Percentiles rank a stretch among this genome's conserved stretches.
phyloP scores from a whole-genome alignment of 2,329 filamentous ascomycete genomes.

The Ceratocystiopsis minuta region DNA sequence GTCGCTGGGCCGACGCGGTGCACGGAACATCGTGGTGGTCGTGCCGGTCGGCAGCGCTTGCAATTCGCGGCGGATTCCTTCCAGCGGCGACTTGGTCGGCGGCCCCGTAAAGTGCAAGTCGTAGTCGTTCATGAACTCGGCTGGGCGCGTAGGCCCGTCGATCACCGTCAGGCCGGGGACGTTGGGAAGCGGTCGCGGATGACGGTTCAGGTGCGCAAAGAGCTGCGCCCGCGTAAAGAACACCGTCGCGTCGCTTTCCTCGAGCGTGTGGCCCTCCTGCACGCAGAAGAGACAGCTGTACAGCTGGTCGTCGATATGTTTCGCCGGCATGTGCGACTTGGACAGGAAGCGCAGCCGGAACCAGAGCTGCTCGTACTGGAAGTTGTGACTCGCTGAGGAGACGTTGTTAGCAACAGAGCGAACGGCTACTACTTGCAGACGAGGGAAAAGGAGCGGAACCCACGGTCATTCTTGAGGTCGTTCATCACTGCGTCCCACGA shows the following conservation, averaged over 20 bases:
- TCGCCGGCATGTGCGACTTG: slow-evolving; percentile 34
- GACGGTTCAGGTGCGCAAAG: slow-evolving; percentile 33
- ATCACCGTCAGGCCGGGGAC: slow-evolving; percentile 31
- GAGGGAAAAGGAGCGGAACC: slow-evolving; percentile 8
- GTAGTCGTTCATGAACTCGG: slow-evolving; percentile 27
- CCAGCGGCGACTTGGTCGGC: slow-evolving; percentile 22
- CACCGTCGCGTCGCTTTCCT: slow-evolving; percentile 37
- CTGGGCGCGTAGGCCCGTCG: slow-evolving; percentile 24
- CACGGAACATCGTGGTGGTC: slow-evolving; percentile 28
- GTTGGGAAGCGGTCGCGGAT: slow-evolving; percentile 32
- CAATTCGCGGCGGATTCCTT: slow-evolving; percentile 23
- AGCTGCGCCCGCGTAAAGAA: slow-evolving; percentile 35
- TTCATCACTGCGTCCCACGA: slow-evolving; percentile 33
- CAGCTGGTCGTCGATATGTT: slow-evolving; percentile 31
- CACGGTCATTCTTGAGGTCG: slow-evolving; percentile 31
- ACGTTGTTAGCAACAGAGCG: neutral
- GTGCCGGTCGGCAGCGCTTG: slow-evolving; percentile 24
- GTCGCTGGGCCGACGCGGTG: slow-evolving; percentile 14
- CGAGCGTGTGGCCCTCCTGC: slow-evolving; percentile 27
- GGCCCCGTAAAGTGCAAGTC: slow-evolving; percentile 31
- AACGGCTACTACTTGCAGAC: too few relatives aligned
- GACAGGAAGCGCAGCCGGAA: slow-evolving; percentile 37
- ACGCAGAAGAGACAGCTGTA: slow-evolving; percentile 39
- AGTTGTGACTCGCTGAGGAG: slow-evolving; percentile 26
- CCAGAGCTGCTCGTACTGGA: slow-evolving; percentile 24